phyloP scores from a whole-genome alignment of 139 green algal species.

The Dunaliella sp. region DNA sequence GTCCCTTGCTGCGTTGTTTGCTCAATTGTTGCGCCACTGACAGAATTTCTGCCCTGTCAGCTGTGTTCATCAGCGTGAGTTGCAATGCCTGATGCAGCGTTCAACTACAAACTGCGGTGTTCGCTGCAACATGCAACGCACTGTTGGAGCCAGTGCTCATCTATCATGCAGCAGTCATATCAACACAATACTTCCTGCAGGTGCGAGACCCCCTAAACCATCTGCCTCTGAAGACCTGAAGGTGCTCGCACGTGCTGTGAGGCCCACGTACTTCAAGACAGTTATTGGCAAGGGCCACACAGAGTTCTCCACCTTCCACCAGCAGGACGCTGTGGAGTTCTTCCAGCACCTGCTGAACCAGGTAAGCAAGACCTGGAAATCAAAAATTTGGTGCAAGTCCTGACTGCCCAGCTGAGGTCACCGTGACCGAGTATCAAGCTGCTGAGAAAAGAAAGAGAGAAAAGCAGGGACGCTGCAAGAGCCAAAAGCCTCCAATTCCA shows the following conservation, averaged over 20 bases:
- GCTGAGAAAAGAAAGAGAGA: too few species aligned
- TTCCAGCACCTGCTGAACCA: constrained; percentile 86
- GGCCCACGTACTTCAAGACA: constrained; percentile 80
- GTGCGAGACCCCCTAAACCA: neutral
- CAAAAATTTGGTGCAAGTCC: too few species aligned
- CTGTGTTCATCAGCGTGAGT: neutral
- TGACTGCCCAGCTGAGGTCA: too few species aligned
- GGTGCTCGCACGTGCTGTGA: constrained; percentile 50
- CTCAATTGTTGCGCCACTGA: constrained; percentile 1
- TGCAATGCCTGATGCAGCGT: too few species aligned
- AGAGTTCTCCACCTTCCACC: constrained; percentile 77
- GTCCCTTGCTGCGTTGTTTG: neutral
- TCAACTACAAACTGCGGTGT: too few species aligned
- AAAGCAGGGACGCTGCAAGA: too few species aligned
- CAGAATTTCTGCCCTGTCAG: neutral
- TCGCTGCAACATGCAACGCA: neutral
- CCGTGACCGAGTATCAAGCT: too few species aligned
- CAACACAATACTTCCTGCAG: neutral
- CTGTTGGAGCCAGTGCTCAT: too few species aligned
- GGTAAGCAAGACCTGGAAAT: too few species aligned
- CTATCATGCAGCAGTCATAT: neutral
- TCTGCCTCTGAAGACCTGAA: neutral
- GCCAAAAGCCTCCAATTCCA: too few species aligned
- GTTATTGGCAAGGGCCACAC: constrained; percentile 82
- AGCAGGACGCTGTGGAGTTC: constrained; percentile 93